phyloP scores from a whole-genome alignment of 2,329 filamentous ascomycete genomes.

The Alternaria panax region DNA sequence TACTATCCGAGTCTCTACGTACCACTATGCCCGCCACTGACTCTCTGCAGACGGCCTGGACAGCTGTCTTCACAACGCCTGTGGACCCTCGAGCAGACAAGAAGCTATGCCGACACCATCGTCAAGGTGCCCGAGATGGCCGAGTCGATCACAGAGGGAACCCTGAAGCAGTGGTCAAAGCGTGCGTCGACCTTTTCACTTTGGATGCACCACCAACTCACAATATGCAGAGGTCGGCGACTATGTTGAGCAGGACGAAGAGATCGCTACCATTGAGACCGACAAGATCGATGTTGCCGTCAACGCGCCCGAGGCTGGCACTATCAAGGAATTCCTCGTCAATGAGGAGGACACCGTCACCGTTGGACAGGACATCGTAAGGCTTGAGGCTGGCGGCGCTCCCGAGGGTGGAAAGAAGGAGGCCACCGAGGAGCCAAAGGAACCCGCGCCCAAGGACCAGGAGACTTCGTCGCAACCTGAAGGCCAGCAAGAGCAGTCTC shows the following conservation, averaged over 20 bases:
- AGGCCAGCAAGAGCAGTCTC: slow-evolving; percentile 57
- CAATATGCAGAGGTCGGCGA: slow-evolving; percentile 75
- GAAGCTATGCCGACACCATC: slow-evolving; percentile 72
- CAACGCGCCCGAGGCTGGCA: slow-evolving; percentile 89
- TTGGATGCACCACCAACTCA: slow-evolving; percentile 10
- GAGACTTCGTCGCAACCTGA: slow-evolving; percentile 64
- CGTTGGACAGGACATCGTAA: slow-evolving; percentile 90
- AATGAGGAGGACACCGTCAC: slow-evolving; percentile 94
- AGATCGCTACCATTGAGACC: slow-evolving; percentile 98
- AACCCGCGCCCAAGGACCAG: slow-evolving; percentile 64
- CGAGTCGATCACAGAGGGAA: slow-evolving; percentile 97
- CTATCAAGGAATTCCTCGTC: slow-evolving; percentile 88
- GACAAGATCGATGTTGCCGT: slow-evolving; percentile 99
- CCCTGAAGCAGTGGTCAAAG: slow-evolving; percentile 94
- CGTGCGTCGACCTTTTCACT: slow-evolving; percentile 48
- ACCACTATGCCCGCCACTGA: slow-evolving; percentile 19
- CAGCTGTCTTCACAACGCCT: slow-evolving; percentile 37
- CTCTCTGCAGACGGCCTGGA: slow-evolving; percentile 36
- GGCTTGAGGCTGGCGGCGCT: slow-evolving; percentile 74
- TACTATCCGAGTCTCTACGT: slow-evolving; percentile 4
- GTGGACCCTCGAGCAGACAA: slow-evolving; percentile 42
- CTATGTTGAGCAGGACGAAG: slow-evolving; percentile 92
- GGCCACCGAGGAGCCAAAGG: slow-evolving; percentile 65
- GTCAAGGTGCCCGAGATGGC: slow-evolving; percentile 98
- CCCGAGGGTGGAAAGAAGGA: slow-evolving; percentile 62